Evolutionary conservation across 306 rosid genomes (phyloP), one percentile per base, ranked within the genome.

Genomic region (Cucumis hystrix): DNA sequence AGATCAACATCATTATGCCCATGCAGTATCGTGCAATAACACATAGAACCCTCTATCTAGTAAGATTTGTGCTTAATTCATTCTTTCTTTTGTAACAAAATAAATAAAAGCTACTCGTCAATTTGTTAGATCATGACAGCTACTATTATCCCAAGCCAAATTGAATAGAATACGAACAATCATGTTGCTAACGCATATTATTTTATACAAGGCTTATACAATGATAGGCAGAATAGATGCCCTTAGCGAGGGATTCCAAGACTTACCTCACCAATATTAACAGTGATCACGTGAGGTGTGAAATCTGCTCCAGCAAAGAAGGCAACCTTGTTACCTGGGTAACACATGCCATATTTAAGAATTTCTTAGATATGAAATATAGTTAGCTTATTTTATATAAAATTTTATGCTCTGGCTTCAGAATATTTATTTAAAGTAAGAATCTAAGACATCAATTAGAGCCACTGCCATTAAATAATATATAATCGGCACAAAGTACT

Each of bases 241-340:
- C 61, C 60, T 54, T 28, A 17, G 15, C 23, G 4, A 10, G 64
- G 30, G 30, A 28, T 57, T 56, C 62, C 23, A 41, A 75, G 55
- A 2, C 79, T 37, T 75, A 75, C 79, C 79, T 75, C 79, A 37
- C 79, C 79, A 58, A 45, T 40, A 39, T 75, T 56, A 58, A 75
- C 79, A 75, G 79, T 75, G 21, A 75, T 35, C 21, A 58, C 52
- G 25, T 75, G 79, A 75, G 79, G 79, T 37, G 68, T 75, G 41
- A 75, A 75, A 30, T 55, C 65, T 37, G 78, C 63, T 20, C 78
- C 78, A 35, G 59, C 66, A 35, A 59, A 39, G 68, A 40, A 39
- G 54, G 51, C 56, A 39, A 39, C 23, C 79, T 12, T 59, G 55
- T 59, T 18, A 58, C 79, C 79, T 75, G 47, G 21, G 28, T 13